phyloP scores from a whole-genome alignment of 306 rosid species.

The Fragaria ananassa region DNA sequence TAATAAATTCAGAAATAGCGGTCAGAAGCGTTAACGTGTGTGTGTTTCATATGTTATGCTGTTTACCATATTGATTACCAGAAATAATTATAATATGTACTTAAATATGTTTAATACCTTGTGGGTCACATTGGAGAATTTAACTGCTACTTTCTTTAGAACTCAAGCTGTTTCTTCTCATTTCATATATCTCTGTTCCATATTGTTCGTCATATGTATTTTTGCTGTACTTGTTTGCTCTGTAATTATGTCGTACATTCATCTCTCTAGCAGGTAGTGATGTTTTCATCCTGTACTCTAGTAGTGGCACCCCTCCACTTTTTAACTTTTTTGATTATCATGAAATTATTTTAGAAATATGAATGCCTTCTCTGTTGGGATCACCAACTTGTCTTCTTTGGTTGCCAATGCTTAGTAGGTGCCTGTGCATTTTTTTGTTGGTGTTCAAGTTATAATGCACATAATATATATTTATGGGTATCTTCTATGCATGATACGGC shows the following conservation, averaged over 20 bases:
- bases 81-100: neutral
- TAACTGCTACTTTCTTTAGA: neutral
- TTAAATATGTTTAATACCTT: neutral
- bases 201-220: neutral
- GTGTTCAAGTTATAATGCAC: neutral
- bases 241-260: neutral
- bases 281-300: neutral
- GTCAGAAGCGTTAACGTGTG: neutral
- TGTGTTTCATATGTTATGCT: neutral
- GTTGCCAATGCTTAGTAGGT: neutral
- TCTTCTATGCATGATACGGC: neutral
- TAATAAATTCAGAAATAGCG: neutral
- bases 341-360: neutral
- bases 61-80: neutral
- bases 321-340: neutral
- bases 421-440: neutral
- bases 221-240: neutral
- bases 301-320: neutral
- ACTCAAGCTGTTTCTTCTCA: neutral
- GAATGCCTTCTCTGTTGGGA: neutral
- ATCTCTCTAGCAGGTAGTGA: neutral
- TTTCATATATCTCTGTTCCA: neutral
- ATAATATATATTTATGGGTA: neutral
- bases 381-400: neutral
- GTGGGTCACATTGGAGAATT: neutral